phyloP scores from a whole-genome alignment of 1,284 basidiomycete genomes.

The Sphagnurus paluster region DNA sequence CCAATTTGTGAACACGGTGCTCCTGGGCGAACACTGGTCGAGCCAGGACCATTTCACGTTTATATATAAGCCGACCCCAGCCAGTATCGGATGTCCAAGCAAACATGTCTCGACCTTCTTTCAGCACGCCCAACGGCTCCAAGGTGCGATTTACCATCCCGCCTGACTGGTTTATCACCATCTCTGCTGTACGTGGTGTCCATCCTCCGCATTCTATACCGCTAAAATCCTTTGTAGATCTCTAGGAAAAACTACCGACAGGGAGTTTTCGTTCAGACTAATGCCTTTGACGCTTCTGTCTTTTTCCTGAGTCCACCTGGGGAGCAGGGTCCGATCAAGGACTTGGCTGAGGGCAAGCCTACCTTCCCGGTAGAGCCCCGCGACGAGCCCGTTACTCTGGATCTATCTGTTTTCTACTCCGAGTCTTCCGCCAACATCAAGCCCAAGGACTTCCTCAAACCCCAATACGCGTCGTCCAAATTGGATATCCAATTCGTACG shows the following conservation, averaged over 20 bases:
- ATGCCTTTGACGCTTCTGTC: conserved; percentile 1
- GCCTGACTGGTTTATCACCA: conserved; percentile 13
- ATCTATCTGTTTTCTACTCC: background rate
- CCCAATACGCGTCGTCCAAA: conserved; percentile 3
- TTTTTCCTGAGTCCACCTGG: background rate
- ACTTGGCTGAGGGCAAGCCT: conserved; percentile 1
- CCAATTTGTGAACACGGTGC: no score
- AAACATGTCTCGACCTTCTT: conserved; percentile 11
- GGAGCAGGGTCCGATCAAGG: background rate
- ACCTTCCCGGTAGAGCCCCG: conserved; percentile 11
- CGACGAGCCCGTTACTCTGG: conserved; percentile 5
- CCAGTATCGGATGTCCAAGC: no score
- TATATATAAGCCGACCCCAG: no score
- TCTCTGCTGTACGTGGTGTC: conserved; percentile 8
- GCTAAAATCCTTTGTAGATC: background rate
- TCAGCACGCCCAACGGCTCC: conserved; percentile 5
- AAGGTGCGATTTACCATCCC: conserved; percentile 7
- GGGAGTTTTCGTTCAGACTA: conserved; percentile 6
- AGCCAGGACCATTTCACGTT: no score
- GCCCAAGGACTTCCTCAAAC: conserved; percentile 1
- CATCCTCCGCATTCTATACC: background rate
- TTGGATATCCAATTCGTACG: conserved; percentile 8
- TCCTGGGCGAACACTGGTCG: no score
- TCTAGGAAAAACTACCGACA: conserved; percentile 11
- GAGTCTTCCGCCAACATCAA: background rate